Evolutionary conservation across 2,329 filamentous ascomycete species (phyloP), one percentile per base, ranked within the genome.

Genomic region (Neonectria sp.): DNA sequence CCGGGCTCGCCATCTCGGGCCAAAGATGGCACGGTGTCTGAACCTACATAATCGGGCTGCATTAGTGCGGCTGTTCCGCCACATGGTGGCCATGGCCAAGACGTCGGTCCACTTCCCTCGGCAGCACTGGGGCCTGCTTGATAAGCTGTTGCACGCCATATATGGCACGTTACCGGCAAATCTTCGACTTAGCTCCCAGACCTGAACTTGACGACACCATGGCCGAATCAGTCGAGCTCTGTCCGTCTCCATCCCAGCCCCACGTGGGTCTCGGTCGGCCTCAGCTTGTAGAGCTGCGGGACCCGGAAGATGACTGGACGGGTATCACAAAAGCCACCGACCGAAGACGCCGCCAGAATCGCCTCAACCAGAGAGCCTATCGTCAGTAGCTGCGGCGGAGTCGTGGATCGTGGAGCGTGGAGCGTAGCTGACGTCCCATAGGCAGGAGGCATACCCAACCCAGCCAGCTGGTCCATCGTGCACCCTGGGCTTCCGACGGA

Each of bases 321-420:
- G 73, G 73, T 4, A 63, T 73, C 11, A 74, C 71, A n/a, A 66
- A 69, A 25, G 49, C 72, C n/a, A 59, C 64, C 2, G 73, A 75
- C 29, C 60, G 73, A 46, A 69, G 73, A 29, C 68, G 67, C 33
- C 66, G 73, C 13, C 73, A 75, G 63, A 75, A 75, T 24, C 73
- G 73, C 37, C 58, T 75, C 40, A 75, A 75, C 33, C 69, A 73
- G 46, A 60, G 73, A 55, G 72, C 73, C 24, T 73, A 69, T 58
- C 68, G 73, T 75, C 27, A 69, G 73, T 69, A 51, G 46, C 25
- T 55, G n/a, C 11, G 11, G 21, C 24, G 8, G 27, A 52, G 29
- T 21, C 25, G 29, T 11, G 13, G 29, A 37, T 24, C 25, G 25
- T 31, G 25, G 3, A 9, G 5, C 29, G 24, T 7, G 43, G 27